These are phyloP conservation scores for Tuber brumale DNA, from an alignment of 495 filamentous ascomycete species.

Conservation along the genomic window DNA sequence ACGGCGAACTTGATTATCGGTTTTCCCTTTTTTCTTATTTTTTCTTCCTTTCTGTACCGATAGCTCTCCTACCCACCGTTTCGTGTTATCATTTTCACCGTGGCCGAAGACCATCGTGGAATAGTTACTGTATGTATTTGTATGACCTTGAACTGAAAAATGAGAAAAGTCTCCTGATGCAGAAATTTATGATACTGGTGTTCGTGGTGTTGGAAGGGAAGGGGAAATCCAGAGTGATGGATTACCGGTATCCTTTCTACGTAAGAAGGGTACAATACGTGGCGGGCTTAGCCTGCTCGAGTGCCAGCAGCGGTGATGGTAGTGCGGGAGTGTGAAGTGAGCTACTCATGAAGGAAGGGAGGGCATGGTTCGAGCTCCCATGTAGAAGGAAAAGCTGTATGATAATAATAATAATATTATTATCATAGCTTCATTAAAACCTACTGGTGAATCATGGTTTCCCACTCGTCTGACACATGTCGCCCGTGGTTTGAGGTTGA, in stretches of 20 bases:
- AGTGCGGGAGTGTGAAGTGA: too few relatives aligned
- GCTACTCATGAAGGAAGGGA: neutral
- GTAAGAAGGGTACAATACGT: neutral
- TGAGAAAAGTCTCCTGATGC: neutral
- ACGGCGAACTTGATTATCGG: neutral
- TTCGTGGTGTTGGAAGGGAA: neutral
- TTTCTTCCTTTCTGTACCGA: neutral
- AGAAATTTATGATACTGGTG: neutral
- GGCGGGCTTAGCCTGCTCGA: neutral
- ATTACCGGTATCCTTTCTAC: neutral
- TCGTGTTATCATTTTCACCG: neutral
- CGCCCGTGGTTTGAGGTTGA: neutral
- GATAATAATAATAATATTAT: too few relatives aligned
- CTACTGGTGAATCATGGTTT: neutral
- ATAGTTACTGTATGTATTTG: neutral
- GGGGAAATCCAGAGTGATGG: neutral
- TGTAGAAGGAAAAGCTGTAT: neutral
- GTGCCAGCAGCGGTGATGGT: neutral
- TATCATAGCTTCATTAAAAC: too few relatives aligned
- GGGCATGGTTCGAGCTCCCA: neutral
- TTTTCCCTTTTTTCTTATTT: neutral
- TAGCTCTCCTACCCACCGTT: neutral
- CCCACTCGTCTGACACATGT: neutral
- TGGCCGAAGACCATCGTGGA: neutral
- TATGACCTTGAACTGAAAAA: neutral